Percentiles rank a stretch among this genome's conserved stretches.
Evolutionary conservation across 495 filamentous ascomycete species (phyloP).

Genomic region (Hyaloscypha variabilis): DNA sequence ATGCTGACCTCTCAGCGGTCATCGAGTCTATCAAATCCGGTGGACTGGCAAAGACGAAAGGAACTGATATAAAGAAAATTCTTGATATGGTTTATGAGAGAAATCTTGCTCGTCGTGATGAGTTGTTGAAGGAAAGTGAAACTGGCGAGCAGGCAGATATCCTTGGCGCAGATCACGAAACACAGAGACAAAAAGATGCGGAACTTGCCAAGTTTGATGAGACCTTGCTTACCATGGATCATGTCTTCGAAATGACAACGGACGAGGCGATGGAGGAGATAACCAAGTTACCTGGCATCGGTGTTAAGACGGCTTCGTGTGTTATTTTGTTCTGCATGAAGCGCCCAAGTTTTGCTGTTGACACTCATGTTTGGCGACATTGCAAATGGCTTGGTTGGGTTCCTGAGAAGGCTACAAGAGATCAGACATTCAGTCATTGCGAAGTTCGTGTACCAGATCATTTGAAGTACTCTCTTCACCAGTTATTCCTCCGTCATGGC

Average conservation of each 20-base stretch:
- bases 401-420: slow-evolving; percentile 60
- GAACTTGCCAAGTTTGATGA: slow-evolving; percentile 52
- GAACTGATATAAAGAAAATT: slow-evolving; percentile 77
- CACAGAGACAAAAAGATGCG: slow-evolving; percentile 35
- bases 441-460: slow-evolving; percentile 82
- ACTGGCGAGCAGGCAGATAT: slow-evolving; percentile 33
- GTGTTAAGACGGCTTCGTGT: slow-evolving; percentile 89
- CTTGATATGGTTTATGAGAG: slow-evolving; percentile 80
- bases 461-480: slow-evolving; percentile 87
- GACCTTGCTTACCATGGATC: slow-evolving; percentile 69
- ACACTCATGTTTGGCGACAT: slow-evolving; percentile 83
- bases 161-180: slow-evolving; percentile 32
- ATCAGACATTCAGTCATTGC: slow-evolving; percentile 77
- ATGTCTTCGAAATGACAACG: slow-evolving; percentile 67
- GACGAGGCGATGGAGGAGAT: slow-evolving; percentile 75
- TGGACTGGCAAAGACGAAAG: slow-evolving; percentile 72
- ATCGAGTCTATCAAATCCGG: slow-evolving; percentile 73
- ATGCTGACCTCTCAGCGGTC: slow-evolving; percentile 62
- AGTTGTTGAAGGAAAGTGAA: slow-evolving; percentile 35
- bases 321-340: slow-evolving; percentile 80
- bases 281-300: slow-evolving; percentile 80
- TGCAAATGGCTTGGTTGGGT: slow-evolving; percentile 88
- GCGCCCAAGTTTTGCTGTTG: slow-evolving; percentile 79
- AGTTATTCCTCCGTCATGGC: slow-evolving; percentile 86
- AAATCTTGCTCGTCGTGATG: slow-evolving; percentile 48